Base-by-base conservation (phyloP, 305 asterid species). In the Ajuga reptans region DNA sequence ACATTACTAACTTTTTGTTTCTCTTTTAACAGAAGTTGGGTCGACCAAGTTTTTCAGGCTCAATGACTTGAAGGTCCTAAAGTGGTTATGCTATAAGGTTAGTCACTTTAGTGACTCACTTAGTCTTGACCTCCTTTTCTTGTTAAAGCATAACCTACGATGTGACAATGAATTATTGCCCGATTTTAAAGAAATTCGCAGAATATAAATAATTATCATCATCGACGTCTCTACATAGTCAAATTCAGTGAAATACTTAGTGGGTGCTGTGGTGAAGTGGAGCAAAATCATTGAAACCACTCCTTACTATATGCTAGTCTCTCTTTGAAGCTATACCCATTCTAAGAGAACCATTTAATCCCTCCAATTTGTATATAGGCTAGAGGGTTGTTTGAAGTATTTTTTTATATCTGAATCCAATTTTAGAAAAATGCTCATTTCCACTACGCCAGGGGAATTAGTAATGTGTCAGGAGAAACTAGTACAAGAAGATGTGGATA, bases 1-100 rank as follows among this genome's bases (percentile, higher is more conserved):
- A 36, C 71, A 14, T 49, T 39, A 68, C 51, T 69, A 33, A 74
- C 62, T 64, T 71, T 74, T 14, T 15, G 37, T 71, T 52, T 71
- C 67, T 65, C 52, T 61, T 36, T 78, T 69, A 47, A 58, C 91
- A 92, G 99, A 87, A 71, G 76, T 89, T 60, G 97, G 97, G 72
- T 79, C 83, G 4, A 84, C 81, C 71, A 86, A 81, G 86, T 93
- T 89, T 78, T 86, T 81, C 80, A 87, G 97, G 90, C 97, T 93
- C 75, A 87, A 89, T 61, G 95, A 93, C 81, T 69, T 74, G 49
- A 93, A 89, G 87, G 97, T 90, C 58, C 80, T 84, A 69, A 85
- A 78, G 64, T 90, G 97, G 99, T 72, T 93, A 72, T 77, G 81
- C 83, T 85, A 75, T 71, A 93, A 93, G 99, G 98, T 90, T 51